Evolutionary conservation across 75 land plant species (phyloP).

Genomic region (Cryptomeria japonica): DNA sequence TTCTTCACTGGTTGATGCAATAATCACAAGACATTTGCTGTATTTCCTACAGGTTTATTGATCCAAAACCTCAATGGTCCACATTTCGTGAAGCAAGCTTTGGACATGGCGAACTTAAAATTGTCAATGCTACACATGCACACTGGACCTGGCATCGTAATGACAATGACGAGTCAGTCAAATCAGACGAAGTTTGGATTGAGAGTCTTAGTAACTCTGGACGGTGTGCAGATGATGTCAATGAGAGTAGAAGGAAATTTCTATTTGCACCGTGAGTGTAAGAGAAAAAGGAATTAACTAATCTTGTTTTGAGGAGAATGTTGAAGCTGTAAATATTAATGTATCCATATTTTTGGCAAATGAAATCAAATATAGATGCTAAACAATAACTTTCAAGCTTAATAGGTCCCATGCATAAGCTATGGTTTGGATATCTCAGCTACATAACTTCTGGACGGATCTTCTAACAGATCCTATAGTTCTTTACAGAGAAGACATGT

Average conservation of each 20-base stretch:
- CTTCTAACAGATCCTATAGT: background rate
- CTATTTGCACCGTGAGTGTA: background rate
- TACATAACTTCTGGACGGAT: background rate
- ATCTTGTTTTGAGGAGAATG: background rate
- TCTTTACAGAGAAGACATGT: background rate
- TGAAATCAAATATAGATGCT: background rate
- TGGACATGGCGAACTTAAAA: constrained; percentile 86
- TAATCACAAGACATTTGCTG: background rate
- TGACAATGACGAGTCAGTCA: constrained; percentile 75
- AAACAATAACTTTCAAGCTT: background rate
- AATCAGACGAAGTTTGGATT: constrained; percentile 84
- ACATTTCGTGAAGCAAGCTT: constrained; percentile 94
- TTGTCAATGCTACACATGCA: constrained; percentile 91
- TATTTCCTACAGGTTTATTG: constrained; percentile 36
- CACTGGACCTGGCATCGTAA: constrained; percentile 98
- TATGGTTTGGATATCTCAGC: background rate
- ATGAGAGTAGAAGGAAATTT: background rate
- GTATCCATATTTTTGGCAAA: background rate
- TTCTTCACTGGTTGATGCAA: background rate
- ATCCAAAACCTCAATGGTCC: constrained; percentile 90
- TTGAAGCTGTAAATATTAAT: background rate
- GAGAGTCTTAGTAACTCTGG: constrained; percentile 42
- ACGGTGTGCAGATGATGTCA: background rate
- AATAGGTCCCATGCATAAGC: background rate
- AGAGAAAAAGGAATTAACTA: background rate